Conservation (phyloP, 176 grass and related monocot species). For the Avena insularis region DNA sequence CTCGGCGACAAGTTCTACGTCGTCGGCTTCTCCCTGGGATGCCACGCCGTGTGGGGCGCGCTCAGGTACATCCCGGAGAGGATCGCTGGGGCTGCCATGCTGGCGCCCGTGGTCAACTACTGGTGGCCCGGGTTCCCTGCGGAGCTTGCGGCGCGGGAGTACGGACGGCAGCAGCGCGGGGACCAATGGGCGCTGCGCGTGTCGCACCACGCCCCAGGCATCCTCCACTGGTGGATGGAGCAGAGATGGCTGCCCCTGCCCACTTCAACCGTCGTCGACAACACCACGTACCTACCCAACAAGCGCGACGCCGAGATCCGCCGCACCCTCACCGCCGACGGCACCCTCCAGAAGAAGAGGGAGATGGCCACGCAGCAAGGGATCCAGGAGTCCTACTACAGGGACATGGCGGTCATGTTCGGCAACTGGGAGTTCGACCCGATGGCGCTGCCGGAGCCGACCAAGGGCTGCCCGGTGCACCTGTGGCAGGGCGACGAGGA, state of each 20-base stretch:
- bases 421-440: constrained; percentile 84
- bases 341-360: constrained; percentile 53
- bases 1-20: constrained; percentile 65
- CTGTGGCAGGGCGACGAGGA: constrained; percentile 83
- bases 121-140: constrained; percentile 79
- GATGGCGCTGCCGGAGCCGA: constrained; percentile 55
- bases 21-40: constrained; percentile 65
- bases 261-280: constrained; percentile 69
- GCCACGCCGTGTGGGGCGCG: constrained; percentile 72
- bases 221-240: constrained; percentile 92
- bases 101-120: constrained; percentile 78
- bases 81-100: constrained; percentile 63
- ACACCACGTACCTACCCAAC: constrained; percentile 70
- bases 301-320: constrained; percentile 60
- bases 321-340: constrained; percentile 38
- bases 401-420: constrained; percentile 79
- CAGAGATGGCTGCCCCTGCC: constrained; percentile 79
- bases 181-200: constrained; percentile 84
- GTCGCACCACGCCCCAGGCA: constrained; percentile 62
- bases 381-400: constrained; percentile 66
- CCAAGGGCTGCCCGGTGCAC: constrained; percentile 58
- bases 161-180: constrained; percentile 57
- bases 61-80: constrained; percentile 61
- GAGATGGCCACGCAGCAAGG: constrained; percentile 76
- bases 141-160: constrained; percentile 43